Evolutionary conservation across 2,329 filamentous ascomycete genomes (phyloP).

Genomic region (Alternaria sp.): DNA sequence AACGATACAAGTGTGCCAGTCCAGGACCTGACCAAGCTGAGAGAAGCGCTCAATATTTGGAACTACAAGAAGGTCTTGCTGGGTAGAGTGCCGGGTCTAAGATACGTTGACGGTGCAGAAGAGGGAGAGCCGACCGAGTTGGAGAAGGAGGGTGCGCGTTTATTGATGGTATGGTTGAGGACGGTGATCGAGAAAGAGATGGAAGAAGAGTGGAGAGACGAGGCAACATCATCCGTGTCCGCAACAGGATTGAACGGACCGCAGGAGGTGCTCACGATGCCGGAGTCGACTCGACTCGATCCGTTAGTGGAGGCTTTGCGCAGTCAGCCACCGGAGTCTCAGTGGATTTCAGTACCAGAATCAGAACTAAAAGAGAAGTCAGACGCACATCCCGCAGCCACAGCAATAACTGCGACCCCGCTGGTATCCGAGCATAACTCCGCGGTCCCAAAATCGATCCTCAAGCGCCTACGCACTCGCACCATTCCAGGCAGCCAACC

Average conservation of each 20-base stretch:
- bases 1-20: not conserved
- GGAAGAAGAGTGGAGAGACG: not conserved
- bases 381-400: not conserved
- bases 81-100: slow-evolving; percentile 15
- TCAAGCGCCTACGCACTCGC: slow-evolving; percentile 11
- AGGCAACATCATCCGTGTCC: not conserved
- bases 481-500: not conserved
- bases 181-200: slow-evolving; percentile 4
- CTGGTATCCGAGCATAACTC: not conserved
- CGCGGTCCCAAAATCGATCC: slow-evolving; percentile 4
- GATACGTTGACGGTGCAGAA: slow-evolving; percentile 7
- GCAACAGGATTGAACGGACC: not conserved
- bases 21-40: slow-evolving; percentile 3
- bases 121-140: slow-evolving; percentile 11
- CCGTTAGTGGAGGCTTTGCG: not conserved
- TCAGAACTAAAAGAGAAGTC: not conserved
- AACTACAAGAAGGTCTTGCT: slow-evolving; percentile 11
- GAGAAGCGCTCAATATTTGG: slow-evolving; percentile 10
- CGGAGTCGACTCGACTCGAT: not conserved
- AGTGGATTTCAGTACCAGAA: not conserved
- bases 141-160: slow-evolving; percentile 7
- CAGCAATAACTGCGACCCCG: not conserved
- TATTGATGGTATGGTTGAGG: slow-evolving; percentile 4
- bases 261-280: not conserved
- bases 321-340: not conserved